These are phyloP conservation scores for Exutisphaerella laricina DNA, from an alignment of 2,329 filamentous ascomycete genomes.

Conservation along the genomic window DNA sequence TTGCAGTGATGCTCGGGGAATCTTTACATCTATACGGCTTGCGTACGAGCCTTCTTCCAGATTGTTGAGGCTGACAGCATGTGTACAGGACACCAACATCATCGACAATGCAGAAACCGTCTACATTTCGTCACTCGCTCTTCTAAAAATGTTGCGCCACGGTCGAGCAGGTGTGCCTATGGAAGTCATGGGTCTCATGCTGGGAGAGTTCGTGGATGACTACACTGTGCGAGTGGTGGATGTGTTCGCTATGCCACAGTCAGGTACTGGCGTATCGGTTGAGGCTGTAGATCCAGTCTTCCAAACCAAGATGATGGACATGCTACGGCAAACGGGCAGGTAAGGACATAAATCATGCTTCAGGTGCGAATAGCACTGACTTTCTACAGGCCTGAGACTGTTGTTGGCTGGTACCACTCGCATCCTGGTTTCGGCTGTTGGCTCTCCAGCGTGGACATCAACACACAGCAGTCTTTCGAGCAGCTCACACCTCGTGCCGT, in stretches of 20 bases:
- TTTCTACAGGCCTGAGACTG: conserved; percentile 72
- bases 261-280: conserved; percentile 94
- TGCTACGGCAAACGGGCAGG: conserved; percentile 96
- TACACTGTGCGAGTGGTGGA: conserved; percentile 98
- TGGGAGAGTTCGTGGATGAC: conserved; percentile 97
- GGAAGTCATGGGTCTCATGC: conserved; percentile 99
- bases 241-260: conserved; percentile 99
- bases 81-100: conserved; percentile 73
- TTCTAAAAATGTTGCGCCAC: conserved; percentile 98
- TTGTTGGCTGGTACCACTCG: conserved; percentile 99
- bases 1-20: too few relatives aligned
- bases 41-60: too few relatives aligned
- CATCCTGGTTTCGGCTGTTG: conserved; percentile 99
- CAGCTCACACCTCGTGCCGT: conserved; percentile 95
- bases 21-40: too few relatives aligned
- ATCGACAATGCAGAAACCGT: conserved; percentile 99
- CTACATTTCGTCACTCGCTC: conserved; percentile 94
- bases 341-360: conserved; percentile 39
- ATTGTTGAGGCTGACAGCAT: not conserved
- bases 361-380: conserved; percentile 2
- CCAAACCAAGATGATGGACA: conserved; percentile 99
- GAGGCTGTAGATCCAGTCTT: conserved; percentile 98
- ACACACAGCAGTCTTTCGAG: conserved; percentile 99
- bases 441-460: conserved; percentile 98
- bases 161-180: conserved; percentile 96